A percentile compares a stretch with the other conserved stretches of the same genome.
Conservation (phyloP, 2,329 filamentous ascomycete species). For the Claviceps fusiformis region DNA sequence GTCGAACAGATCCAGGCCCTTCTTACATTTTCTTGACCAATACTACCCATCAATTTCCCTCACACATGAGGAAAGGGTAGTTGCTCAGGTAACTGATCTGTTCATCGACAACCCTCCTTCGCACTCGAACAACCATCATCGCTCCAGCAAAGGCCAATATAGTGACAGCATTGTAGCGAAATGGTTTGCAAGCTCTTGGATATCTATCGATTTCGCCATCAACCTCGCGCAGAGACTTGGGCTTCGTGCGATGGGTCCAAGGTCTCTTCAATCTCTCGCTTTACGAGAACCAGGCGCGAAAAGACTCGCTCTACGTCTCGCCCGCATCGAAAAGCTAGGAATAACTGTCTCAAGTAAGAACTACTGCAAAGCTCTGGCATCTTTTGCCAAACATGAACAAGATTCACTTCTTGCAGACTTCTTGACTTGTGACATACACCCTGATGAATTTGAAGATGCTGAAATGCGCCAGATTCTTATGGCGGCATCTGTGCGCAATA, state of each 20-base stretch:
- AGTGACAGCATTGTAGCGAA: slow-evolving; percentile 53
- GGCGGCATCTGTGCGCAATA: slow-evolving; percentile 15
- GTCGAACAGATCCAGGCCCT: slow-evolving; percentile 27
- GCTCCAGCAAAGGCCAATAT: slow-evolving; percentile 10
- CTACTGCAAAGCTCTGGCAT: slow-evolving; percentile 52
- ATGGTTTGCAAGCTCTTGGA: slow-evolving; percentile 61
- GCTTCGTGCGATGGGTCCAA: slow-evolving; percentile 56
- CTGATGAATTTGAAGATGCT: slow-evolving; percentile 39
- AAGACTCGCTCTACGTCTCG: slow-evolving; percentile 44
- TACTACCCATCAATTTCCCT: slow-evolving; percentile 31
- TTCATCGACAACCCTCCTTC: not conserved
- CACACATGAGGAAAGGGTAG: slow-evolving; percentile 20
- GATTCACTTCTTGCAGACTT: slow-evolving; percentile 32
- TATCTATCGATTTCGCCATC: slow-evolving; percentile 60
- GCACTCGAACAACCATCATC: not conserved
- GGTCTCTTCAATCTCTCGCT: slow-evolving; percentile 66
- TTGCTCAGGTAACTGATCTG: slow-evolving; percentile 5
- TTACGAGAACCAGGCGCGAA: slow-evolving; percentile 44
- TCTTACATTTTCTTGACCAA: slow-evolving; percentile 31
- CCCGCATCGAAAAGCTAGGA: slow-evolving; percentile 44
- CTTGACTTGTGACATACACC: slow-evolving; percentile 37
- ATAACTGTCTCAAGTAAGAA: slow-evolving; percentile 49
- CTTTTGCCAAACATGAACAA: slow-evolving; percentile 47
- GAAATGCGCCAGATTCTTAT: slow-evolving; percentile 26
- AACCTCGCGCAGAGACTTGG: slow-evolving; percentile 57